Evolutionary conservation across 1,284 basidiomycete genomes (phyloP).

Genomic region (Heterobasidion annosum): DNA sequence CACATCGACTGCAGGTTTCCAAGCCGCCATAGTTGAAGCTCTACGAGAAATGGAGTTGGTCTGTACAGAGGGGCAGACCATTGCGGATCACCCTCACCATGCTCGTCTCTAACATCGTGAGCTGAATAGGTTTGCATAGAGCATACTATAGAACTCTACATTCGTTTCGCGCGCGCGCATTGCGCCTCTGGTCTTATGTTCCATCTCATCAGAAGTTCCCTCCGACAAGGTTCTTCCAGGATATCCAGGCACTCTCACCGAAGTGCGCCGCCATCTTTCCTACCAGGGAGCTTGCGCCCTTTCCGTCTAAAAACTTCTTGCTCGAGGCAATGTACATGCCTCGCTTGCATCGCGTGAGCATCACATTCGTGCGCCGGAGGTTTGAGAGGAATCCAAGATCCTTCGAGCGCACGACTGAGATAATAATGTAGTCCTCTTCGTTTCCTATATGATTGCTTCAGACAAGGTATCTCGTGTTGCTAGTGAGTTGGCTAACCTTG

Average conservation of each 20-base stretch:
- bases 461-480: not conserved
- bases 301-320: slow-evolving; percentile 40
- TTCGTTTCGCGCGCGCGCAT: not conserved
- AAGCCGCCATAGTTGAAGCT: slow-evolving; percentile 57
- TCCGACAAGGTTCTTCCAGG: slow-evolving; percentile 27
- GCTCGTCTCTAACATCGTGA: not conserved
- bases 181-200: no score
- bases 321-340: slow-evolving; percentile 61
- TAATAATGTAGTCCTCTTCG: slow-evolving; percentile 45
- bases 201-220: slow-evolving; percentile 19
- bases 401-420: slow-evolving; percentile 45
- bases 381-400: slow-evolving; percentile 39
- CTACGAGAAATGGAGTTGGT: not conserved
- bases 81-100: not conserved
- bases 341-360: slow-evolving; percentile 57
- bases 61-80: not conserved
- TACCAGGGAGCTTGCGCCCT: slow-evolving; percentile 35
- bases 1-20: slow-evolving; percentile 72
- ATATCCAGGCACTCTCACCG: slow-evolving; percentile 32
- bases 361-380: slow-evolving; percentile 53
- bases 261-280: slow-evolving; percentile 33
- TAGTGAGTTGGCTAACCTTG: slow-evolving; percentile 16
- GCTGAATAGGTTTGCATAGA: not conserved
- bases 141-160: not conserved
- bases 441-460: slow-evolving; percentile 19